phyloP scores from a whole-genome alignment of 345 rosid genomes.

The Hibiscus mutabilis region DNA sequence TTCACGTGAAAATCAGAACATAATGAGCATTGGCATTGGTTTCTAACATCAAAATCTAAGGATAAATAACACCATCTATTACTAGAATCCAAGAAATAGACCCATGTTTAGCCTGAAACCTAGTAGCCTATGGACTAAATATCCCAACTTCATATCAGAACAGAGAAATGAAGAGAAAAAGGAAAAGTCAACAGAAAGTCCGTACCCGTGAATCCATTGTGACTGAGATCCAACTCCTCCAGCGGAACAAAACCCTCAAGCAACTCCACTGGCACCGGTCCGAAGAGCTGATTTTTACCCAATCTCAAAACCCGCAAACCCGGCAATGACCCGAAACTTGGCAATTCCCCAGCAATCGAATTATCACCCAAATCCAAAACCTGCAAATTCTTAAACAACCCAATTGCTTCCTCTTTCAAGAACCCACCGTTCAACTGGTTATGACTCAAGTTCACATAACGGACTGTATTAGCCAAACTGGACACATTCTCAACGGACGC shows the following conservation, averaged over 20 bases:
- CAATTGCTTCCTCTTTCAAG: constrained; percentile 40
- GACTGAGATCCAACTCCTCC: constrained; percentile 80
- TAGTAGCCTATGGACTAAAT: not conserved
- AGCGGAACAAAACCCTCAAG: constrained; percentile 45
- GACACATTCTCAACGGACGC: constrained; percentile 44
- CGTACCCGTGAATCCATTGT: constrained; percentile 74
- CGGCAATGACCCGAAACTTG: constrained; percentile 48
- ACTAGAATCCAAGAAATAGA: not conserved
- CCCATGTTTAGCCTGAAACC: not conserved
- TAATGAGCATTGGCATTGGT: not conserved
- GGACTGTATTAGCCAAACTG: constrained; percentile 63
- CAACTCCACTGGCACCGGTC: constrained; percentile 56
- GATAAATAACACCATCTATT: not conserved
- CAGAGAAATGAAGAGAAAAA: not conserved
- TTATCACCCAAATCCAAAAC: constrained; percentile 54
- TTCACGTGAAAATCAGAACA: not conserved
- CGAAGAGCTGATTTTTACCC: constrained; percentile 58
- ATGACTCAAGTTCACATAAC: constrained; percentile 56
- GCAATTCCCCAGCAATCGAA: constrained; percentile 53
- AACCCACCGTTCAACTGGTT: constrained; percentile 53
- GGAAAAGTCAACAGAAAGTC: constrained; percentile 3
- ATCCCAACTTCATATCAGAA: not conserved
- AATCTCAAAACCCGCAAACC: constrained; percentile 47
- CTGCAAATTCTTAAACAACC: constrained; percentile 60
- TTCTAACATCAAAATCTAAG: not conserved